Evolutionary conservation across 331 rosid species (phyloP), one percentile per base, ranked within the genome.

Genomic region (Ulmus americana): DNA sequence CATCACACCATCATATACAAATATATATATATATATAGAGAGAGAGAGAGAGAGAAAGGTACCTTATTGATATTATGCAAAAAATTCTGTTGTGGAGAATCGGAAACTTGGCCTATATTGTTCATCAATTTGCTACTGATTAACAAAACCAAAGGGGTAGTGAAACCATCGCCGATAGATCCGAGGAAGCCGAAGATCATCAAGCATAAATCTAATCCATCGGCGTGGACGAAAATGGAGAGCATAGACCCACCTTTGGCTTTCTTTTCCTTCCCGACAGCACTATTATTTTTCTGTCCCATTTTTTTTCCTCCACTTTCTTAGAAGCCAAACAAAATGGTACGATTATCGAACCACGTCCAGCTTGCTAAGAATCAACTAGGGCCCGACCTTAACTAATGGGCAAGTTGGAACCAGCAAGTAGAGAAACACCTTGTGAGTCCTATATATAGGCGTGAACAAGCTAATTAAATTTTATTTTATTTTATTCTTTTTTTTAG

Each of bases 221-320:
- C 97, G 6, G 91, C 91, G 44, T 91, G 97, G 83, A 69, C 79
- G 82, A 91, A 85, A 68, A 91, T 84, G 70, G 91, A 82, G 40
- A 79, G 10, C 15, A 91, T 10, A 8, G 88, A 69, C 6, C 88
- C 87, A 42, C 58, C 35, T 28, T 28, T 28, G 35, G 35, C 35
- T 28, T 28, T 28, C 35, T 28, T 2, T 28, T 28, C 35, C 35
- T 28, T 2, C 0, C 35, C 67, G 22, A 38, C 71, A n/a, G 10
- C 60, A 10, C 55, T 15, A 56, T 41, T 60, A 7, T 56, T 48
- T 28, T 76, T 65, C 7, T 65, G 44, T 18, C 69, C 81, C 70
- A 28, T 63, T 55, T 59, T 41, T 42, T 28, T 57, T 59, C 59
- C 1, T 10, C 14, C 35, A 4, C 50, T 69, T 63, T 71, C 78